These are phyloP conservation scores for Cordyceps fumosorosea DNA, from an alignment of 2,329 filamentous ascomycete species.

Conservation along the genomic window DNA sequence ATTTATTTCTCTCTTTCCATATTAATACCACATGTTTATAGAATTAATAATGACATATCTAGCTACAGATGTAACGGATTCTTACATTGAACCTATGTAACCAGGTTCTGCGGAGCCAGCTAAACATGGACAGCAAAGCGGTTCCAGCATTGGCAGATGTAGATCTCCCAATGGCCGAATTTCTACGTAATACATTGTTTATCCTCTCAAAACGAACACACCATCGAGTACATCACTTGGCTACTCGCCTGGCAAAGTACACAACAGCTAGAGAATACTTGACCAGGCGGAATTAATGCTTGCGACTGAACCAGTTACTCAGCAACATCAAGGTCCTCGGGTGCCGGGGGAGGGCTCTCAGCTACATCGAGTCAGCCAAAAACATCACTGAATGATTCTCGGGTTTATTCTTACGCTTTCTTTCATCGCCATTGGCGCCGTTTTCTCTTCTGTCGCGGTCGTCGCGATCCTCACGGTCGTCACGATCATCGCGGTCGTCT, in stretches of 20 bases:
- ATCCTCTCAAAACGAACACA: not conserved
- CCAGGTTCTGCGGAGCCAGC: slow-evolving; percentile 3
- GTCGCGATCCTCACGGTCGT: slow-evolving; percentile 31
- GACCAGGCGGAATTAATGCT: not conserved
- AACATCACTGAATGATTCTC: not conserved
- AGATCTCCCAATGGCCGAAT: not conserved
- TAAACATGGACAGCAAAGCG: slow-evolving; percentile 7
- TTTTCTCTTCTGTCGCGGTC: slow-evolving; percentile 70
- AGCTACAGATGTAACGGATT: not conserved
- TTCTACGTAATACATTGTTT: slow-evolving; percentile 13
- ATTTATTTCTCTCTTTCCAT: too few relatives aligned
- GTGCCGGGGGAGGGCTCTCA: slow-evolving; percentile 74
- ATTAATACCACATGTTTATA: not conserved
- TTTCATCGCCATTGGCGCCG: slow-evolving; percentile 76
- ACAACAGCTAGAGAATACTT: slow-evolving; percentile 6
- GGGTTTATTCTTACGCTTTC: slow-evolving; percentile 61
- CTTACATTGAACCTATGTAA: slow-evolving; percentile 12
- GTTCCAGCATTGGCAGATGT: not conserved
- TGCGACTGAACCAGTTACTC: slow-evolving; percentile 45
- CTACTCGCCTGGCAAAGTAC: not conserved
- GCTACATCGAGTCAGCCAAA: slow-evolving; percentile 34
- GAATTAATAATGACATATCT: not conserved
- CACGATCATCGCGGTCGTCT: slow-evolving; percentile 64
- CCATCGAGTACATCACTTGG: not conserved
- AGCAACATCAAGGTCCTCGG: slow-evolving; percentile 94